These are phyloP conservation scores for Corinectria fuckeliana DNA, from an alignment of 2,329 filamentous ascomycete genomes.

Conservation along the genomic window DNA sequence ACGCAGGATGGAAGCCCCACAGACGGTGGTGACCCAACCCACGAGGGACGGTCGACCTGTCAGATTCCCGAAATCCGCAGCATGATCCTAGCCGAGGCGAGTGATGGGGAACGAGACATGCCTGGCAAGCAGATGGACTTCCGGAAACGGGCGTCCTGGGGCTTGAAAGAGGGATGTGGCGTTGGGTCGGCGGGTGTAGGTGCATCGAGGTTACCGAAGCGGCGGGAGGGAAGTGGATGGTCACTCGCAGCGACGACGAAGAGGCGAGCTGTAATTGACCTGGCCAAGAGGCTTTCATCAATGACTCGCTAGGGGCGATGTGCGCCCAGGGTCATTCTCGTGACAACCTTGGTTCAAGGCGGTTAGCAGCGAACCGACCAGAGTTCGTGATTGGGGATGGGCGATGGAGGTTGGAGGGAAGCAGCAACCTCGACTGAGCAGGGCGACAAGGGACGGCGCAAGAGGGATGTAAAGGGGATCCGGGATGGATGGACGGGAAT, in stretches of 20 bases:
- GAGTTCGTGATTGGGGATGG: background rate
- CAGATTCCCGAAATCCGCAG: constrained; percentile 31
- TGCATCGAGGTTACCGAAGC: constrained; percentile 1
- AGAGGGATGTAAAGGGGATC: background rate
- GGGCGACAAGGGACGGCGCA: background rate
- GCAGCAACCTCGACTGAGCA: background rate
- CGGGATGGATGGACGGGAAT: background rate
- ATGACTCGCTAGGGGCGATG: background rate
- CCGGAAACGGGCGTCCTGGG: constrained; percentile 1
- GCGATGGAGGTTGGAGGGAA: background rate
- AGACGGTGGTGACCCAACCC: constrained; percentile 15
- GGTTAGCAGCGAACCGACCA: background rate
- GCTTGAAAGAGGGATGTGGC: constrained; percentile 3
- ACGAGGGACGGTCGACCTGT: constrained; percentile 33
- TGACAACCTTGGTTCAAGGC: background rate
- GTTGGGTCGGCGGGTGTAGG: constrained; percentile 3
- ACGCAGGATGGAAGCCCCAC: constrained; percentile 17
- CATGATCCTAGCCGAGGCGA: constrained; percentile 24
- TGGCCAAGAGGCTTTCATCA: background rate
- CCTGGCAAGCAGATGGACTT: constrained; percentile 9
- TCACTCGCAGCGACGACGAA: constrained; percentile 1
- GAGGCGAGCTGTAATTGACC: background rate
- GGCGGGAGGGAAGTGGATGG: background rate
- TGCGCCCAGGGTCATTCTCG: background rate
- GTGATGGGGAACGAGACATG: constrained; percentile 13